Percentiles rank a stretch among this genome's conserved stretches.
Evolutionary conservation across 352 stramenopile species (phyloP).

Genomic region (Phytophthora ohioensis): DNA sequence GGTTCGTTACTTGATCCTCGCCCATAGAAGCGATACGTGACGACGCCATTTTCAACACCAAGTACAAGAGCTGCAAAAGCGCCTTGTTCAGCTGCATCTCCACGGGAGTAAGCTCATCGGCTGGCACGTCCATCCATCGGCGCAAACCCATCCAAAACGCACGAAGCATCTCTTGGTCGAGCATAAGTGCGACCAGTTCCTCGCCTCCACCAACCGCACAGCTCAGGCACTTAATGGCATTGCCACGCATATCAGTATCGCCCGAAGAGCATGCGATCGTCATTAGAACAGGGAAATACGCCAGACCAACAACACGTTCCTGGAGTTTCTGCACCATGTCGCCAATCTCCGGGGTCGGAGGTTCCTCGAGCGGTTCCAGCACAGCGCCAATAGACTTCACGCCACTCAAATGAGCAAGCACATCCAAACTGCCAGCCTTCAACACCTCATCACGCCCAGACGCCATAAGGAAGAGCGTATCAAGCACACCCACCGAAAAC

Average conservation of each 20-base stretch:
- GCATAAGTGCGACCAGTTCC: slow-evolving; percentile 64
- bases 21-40: slow-evolving; percentile 58
- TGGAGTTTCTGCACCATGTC: slow-evolving; percentile 66
- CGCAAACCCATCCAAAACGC: slow-evolving; percentile 70
- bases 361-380: slow-evolving; percentile 52
- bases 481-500: slow-evolving; percentile 65
- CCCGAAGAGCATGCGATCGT: slow-evolving; percentile 58
- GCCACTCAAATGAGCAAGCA: slow-evolving; percentile 63
- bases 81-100: slow-evolving; percentile 54
- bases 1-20: slow-evolving; percentile 67
- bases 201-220: slow-evolving; percentile 67
- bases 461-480: slow-evolving; percentile 79
- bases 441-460: slow-evolving; percentile 63
- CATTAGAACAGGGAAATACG: slow-evolving; percentile 76
- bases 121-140: slow-evolving; percentile 66
- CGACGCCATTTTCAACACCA: slow-evolving; percentile 70
- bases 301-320: slow-evolving; percentile 63
- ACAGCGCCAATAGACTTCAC: slow-evolving; percentile 62
- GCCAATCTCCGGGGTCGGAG: slow-evolving; percentile 47
- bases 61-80: slow-evolving; percentile 71
- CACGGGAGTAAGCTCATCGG: slow-evolving; percentile 38
- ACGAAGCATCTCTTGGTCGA: slow-evolving; percentile 77
- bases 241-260: slow-evolving; percentile 53
- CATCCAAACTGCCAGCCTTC: slow-evolving; percentile 59
- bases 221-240: slow-evolving; percentile 79